These are phyloP conservation scores for Talaromyces sp. DNA, from an alignment of 2,329 filamentous ascomycete genomes.

Conservation along the genomic window DNA sequence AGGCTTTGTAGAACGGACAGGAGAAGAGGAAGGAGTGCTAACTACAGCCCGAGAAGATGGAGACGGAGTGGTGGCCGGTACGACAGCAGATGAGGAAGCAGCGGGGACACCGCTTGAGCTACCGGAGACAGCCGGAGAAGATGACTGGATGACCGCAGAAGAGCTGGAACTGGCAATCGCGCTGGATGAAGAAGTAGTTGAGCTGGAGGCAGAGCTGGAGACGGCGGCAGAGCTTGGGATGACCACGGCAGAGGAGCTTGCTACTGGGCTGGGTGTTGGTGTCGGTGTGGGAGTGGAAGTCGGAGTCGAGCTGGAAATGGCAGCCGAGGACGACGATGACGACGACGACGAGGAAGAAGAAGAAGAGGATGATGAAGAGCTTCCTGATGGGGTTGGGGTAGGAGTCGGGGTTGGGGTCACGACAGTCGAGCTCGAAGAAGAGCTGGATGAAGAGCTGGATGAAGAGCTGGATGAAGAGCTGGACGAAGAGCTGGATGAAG, in stretches of 20 bases:
- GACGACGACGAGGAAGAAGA: not conserved
- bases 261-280: not conserved
- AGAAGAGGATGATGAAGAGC: constrained; percentile 3
- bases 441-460: not conserved
- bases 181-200: not conserved
- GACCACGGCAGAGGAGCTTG: constrained; percentile 1
- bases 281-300: not conserved
- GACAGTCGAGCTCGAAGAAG: not conserved
- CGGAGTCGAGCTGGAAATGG: not conserved
- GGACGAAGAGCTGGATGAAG: not conserved
- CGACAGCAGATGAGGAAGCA: not conserved
- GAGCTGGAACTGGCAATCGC: not conserved
- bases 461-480: constrained; percentile 6
- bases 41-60: not conserved
- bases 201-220: not conserved
- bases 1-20: not conserved
- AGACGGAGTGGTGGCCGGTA: not conserved
- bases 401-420: not conserved
- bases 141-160: not conserved
- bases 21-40: not conserved
- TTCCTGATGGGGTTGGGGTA: not conserved
- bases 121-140: not conserved
- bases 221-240: not conserved
- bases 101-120: not conserved
- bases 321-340: not conserved